Evolutionary conservation across 306 rosid species (phyloP).

Genomic region (Prunus kanzakura): DNA sequence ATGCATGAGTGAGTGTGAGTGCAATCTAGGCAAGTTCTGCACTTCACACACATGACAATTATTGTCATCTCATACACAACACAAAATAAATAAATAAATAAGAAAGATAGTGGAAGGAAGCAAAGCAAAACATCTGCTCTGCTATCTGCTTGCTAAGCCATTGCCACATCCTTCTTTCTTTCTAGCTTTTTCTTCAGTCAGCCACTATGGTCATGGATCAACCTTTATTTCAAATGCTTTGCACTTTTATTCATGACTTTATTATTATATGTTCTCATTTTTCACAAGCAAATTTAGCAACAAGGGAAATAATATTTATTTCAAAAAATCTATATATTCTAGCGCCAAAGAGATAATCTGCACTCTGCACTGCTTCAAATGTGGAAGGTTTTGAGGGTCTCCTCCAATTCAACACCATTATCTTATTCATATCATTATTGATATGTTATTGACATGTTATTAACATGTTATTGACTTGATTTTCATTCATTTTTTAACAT

Average conservation of each 20-base stretch:
- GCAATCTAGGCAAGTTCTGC: not conserved
- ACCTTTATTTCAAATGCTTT: not conserved
- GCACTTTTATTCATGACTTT: not conserved
- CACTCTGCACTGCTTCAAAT: not conserved
- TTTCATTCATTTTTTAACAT: too few relatives aligned
- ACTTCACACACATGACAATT: not conserved
- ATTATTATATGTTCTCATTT: not conserved
- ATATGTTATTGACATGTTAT: too few relatives aligned
- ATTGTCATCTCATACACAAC: not conserved
- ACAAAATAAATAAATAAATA: not conserved
- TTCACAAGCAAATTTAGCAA: not conserved
- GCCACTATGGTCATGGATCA: not conserved
- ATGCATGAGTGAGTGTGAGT: not conserved
- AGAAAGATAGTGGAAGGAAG: not conserved
- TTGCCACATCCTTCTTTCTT: not conserved
- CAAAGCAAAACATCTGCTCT: not conserved
- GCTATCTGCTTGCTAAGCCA: not conserved
- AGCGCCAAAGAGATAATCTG: not conserved
- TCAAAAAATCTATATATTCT: not conserved
- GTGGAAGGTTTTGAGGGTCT: not conserved
- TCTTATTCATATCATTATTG: too few relatives aligned
- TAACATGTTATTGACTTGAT: too few relatives aligned
- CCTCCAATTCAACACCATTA: not conserved
- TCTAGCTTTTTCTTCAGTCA: not conserved
- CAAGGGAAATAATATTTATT: not conserved